Evolutionary conservation across 306 rosid genomes (phyloP).

Genomic region (Citrullus mucosospermus): DNA sequence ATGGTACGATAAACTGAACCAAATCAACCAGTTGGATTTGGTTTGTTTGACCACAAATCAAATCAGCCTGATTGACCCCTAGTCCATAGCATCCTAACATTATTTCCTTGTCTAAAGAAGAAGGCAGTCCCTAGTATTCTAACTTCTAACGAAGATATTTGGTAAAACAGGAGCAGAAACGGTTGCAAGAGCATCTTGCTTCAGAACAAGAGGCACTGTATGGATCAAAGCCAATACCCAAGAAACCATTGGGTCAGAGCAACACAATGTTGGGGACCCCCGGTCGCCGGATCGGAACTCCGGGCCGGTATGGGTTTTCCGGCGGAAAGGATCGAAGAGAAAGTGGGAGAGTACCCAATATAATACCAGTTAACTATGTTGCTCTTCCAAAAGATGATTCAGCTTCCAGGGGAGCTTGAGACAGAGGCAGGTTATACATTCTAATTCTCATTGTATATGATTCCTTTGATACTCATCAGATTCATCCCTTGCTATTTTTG

Average conservation of each 20-base stretch:
- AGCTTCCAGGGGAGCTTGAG: conserved; percentile 10
- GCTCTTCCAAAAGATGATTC: conserved; percentile 75
- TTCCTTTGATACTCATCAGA: not conserved
- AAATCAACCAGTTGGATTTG: not conserved
- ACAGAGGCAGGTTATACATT: not conserved
- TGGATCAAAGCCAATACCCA: conserved; percentile 63
- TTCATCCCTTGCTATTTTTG: not conserved
- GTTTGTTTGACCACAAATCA: not conserved
- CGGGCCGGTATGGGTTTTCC: conserved; percentile 39
- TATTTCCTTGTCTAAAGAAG: too few species aligned
- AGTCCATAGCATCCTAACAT: not conserved
- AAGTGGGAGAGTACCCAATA: conserved; percentile 36
- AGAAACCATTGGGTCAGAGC: conserved; percentile 70
- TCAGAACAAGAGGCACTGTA: conserved; percentile 59
- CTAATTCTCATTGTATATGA: conserved; percentile 1
- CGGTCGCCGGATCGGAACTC: conserved; percentile 39
- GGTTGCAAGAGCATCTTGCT: conserved; percentile 55
- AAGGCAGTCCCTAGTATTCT: not conserved
- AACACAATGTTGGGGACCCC: conserved; percentile 62
- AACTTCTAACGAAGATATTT: not conserved
- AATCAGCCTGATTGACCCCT: not conserved
- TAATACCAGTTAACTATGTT: conserved; percentile 65
- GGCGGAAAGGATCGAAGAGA: conserved; percentile 52
- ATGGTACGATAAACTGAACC: not conserved
- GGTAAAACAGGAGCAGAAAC: conserved; percentile 52